phyloP scores from a whole-genome alignment of 768 basidiomycete species.

The Cyclocybe aegerita region DNA sequence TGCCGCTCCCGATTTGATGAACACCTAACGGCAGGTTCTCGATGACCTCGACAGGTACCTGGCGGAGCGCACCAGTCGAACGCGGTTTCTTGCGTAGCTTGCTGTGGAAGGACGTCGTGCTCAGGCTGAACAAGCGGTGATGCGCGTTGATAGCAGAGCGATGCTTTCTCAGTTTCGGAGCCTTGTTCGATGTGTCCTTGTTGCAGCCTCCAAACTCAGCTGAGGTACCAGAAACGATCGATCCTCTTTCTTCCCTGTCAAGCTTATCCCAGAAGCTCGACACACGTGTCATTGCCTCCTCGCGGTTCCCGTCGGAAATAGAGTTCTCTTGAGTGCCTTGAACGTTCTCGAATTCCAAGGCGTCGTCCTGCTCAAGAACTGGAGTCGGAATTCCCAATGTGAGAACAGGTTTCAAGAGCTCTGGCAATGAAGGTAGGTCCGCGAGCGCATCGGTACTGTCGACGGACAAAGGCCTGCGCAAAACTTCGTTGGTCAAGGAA shows the following conservation, averaged over 20 bases:
- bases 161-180: conserved; percentile 38
- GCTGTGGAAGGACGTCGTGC: conserved; percentile 32
- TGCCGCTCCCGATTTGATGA: conserved; percentile 50
- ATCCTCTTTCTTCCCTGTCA: conserved; percentile 35
- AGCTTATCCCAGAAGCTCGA: conserved; percentile 45
- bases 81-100: conserved; percentile 40
- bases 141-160: conserved; percentile 31
- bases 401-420: conserved; percentile 8
- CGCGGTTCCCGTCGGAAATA: neutral
- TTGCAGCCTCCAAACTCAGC: conserved; percentile 21
- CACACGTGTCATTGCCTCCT: conserved; percentile 18
- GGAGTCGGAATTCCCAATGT: conserved; percentile 7
- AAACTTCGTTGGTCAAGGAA: too few relatives aligned
- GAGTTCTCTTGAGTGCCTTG: too few relatives aligned
- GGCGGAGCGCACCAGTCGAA: conserved; percentile 30
- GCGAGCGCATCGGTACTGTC: neutral
- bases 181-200: conserved; percentile 20
- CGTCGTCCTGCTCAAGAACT: conserved; percentile 18
- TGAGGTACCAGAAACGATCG: conserved; percentile 13
- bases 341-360: too few relatives aligned
- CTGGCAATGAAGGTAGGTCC: conserved; percentile 5
- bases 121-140: conserved; percentile 28
- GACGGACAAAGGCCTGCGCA: neutral
- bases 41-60: conserved; percentile 23
- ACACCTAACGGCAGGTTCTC: conserved; percentile 43